These are phyloP conservation scores for Vitis vinifera DNA, from an alignment of 164 flowering plant species.

Conservation along the genomic window DNA sequence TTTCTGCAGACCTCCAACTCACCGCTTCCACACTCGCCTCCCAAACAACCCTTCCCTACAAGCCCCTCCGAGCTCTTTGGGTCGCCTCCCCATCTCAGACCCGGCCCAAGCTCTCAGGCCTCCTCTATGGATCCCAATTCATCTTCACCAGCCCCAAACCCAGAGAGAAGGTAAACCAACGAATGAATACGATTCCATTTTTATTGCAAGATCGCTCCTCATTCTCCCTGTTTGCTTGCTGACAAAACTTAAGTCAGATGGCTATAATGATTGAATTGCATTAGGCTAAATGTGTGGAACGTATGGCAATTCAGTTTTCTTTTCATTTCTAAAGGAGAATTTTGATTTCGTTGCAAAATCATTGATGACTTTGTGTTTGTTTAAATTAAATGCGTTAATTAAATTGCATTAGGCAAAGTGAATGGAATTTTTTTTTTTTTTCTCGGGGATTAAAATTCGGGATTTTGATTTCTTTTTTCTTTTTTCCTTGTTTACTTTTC, in stretches of 20 bases:
- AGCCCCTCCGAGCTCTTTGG: slow-evolving; percentile 54
- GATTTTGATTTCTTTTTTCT: no score
- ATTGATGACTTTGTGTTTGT: not conserved
- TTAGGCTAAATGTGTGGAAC: no score
- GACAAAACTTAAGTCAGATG: not conserved
- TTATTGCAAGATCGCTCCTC: no score
- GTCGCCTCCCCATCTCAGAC: slow-evolving; percentile 32
- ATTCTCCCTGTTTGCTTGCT: slow-evolving; percentile 3
- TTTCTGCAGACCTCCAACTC: slow-evolving; percentile 41
- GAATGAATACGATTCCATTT: not conserved
- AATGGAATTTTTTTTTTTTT: no score
- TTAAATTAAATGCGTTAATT: not conserved
- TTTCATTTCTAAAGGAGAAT: not conserved
- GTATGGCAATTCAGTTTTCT: not conserved
- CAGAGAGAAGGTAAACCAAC: slow-evolving; percentile 63
- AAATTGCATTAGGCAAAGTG: no score
- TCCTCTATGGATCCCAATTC: slow-evolving; percentile 57
- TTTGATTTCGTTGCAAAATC: not conserved
- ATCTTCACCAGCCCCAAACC: slow-evolving; percentile 77
- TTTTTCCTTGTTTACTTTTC: no score
- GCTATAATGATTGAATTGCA: no score
- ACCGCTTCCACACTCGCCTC: slow-evolving; percentile 47
- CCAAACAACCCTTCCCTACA: slow-evolving; percentile 46
- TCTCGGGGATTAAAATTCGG: no score
- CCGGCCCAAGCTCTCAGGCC: slow-evolving; percentile 46